Percentiles rank a stretch among this genome's conserved stretches.
These are phyloP conservation scores for Dictyostelium intermedium DNA, from an alignment of 78 protist genomes.

Conservation along the genomic window DNA sequence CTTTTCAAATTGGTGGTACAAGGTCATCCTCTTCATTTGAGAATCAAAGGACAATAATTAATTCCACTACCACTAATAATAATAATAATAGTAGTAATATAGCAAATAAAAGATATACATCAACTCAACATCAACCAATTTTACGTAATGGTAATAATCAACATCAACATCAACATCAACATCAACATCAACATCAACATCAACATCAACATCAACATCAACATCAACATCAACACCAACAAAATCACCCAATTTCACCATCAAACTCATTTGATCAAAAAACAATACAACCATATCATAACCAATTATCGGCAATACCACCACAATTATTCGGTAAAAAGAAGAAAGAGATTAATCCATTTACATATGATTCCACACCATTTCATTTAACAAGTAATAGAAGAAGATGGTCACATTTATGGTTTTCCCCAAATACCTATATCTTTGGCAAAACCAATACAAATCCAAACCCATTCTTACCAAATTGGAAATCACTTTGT, in stretches of 20 bases:
- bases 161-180: neutral
- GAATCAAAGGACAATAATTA: neutral
- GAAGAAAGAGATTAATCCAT: slow-evolving; percentile 53
- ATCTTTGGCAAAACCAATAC: slow-evolving; percentile 70
- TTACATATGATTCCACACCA: slow-evolving; percentile 47
- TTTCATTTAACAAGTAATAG: slow-evolving; percentile 69
- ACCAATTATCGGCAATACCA: neutral
- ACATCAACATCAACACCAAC: neutral
- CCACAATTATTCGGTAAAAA: neutral
- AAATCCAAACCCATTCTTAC: slow-evolving; percentile 74
- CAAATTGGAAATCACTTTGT: slow-evolving; percentile 82
- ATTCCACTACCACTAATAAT: neutral
- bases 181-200: neutral
- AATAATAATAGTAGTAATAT: neutral
- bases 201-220: neutral
- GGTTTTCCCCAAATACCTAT: slow-evolving; percentile 75
- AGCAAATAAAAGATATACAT: neutral
- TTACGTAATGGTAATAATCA: neutral
- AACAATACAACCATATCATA: neutral
- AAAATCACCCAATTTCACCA: neutral
- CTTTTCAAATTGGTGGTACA: slow-evolving; percentile 20
- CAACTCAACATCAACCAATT: neutral
- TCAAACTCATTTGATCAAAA: neutral
- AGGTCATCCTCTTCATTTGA: slow-evolving; percentile 4
- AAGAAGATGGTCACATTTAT: slow-evolving; percentile 75